Conservation (phyloP, 305 asterid genomes). For the Solanum aculeatissimum region DNA sequence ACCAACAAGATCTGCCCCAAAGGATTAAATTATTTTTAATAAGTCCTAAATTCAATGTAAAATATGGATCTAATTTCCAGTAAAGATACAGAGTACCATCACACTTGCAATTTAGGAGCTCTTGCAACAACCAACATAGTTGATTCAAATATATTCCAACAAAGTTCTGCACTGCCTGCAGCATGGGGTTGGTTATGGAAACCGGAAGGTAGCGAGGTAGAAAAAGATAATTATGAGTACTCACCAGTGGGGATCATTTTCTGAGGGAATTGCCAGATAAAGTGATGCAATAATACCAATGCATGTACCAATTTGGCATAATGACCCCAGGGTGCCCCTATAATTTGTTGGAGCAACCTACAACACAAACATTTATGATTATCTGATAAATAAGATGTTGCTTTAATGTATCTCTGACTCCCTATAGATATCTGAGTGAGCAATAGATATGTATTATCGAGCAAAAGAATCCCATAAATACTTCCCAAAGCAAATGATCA, state of each 20-base stretch:
- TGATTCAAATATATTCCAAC: background rate
- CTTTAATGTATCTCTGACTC: background rate
- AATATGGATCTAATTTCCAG: background rate
- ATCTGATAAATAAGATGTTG: background rate
- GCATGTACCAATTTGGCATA: constrained; percentile 82
- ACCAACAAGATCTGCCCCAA: background rate
- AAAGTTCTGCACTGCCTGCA: background rate
- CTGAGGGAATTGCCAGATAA: constrained; percentile 53
- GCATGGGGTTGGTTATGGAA: background rate
- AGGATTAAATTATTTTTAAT: background rate
- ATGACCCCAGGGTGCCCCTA: constrained; percentile 71
- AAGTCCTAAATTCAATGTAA: background rate
- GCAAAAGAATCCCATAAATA: background rate
- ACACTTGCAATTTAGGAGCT: background rate
- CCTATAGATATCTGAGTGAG: background rate
- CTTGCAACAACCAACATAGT: background rate
- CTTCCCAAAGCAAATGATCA: background rate
- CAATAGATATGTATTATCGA: background rate
- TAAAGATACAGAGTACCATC: background rate
- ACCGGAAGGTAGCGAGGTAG: background rate
- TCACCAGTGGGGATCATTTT: constrained; percentile 82
- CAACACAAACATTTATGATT: constrained; percentile 4
- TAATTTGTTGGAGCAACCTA: constrained; percentile 80
- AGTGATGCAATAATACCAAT: constrained; percentile 66
- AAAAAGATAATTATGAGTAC: background rate